These are phyloP conservation scores for Salix exigua DNA, from an alignment of 345 rosid species.

Conservation along the genomic window DNA sequence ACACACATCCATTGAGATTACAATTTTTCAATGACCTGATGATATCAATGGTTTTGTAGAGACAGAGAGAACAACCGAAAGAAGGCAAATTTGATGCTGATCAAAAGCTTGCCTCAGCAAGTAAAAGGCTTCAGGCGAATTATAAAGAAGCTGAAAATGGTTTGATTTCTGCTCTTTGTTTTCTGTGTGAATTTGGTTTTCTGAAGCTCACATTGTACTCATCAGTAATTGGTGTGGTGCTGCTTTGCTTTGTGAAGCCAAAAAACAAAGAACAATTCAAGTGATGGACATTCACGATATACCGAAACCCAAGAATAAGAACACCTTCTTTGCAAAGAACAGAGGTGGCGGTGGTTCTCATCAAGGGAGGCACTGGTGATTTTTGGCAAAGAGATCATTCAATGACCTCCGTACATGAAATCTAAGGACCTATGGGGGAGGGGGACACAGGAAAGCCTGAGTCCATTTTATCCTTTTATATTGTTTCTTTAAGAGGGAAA, in stretches of 20 bases:
- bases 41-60: slow-evolving; percentile 36
- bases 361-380: slow-evolving; percentile 93
- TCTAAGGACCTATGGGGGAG: background rate
- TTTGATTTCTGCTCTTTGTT: slow-evolving; percentile 25
- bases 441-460: slow-evolving; percentile 8
- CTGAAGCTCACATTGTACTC: background rate
- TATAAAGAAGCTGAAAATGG: slow-evolving; percentile 94
- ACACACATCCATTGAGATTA: no score
- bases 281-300: slow-evolving; percentile 98
- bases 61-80: slow-evolving; percentile 59
- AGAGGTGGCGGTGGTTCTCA: slow-evolving; percentile 70
- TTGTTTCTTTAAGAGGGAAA: slow-evolving; percentile 3
- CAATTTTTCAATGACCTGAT: background rate
- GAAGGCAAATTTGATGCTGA: slow-evolving; percentile 54
- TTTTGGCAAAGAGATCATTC: slow-evolving; percentile 6
- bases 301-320: slow-evolving; percentile 96
- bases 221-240: slow-evolving; percentile 3
- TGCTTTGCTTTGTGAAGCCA: slow-evolving; percentile 57
- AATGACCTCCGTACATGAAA: no score
- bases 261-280: slow-evolving; percentile 96
- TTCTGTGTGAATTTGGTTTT: background rate
- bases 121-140: slow-evolving; percentile 80
- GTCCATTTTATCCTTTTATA: slow-evolving; percentile 3
- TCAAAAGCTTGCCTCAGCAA: slow-evolving; percentile 56
- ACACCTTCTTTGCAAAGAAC: slow-evolving; percentile 76